Conservation (phyloP, 164 flowering plant genomes). For the Tetrastigma voinierianum region DNA sequence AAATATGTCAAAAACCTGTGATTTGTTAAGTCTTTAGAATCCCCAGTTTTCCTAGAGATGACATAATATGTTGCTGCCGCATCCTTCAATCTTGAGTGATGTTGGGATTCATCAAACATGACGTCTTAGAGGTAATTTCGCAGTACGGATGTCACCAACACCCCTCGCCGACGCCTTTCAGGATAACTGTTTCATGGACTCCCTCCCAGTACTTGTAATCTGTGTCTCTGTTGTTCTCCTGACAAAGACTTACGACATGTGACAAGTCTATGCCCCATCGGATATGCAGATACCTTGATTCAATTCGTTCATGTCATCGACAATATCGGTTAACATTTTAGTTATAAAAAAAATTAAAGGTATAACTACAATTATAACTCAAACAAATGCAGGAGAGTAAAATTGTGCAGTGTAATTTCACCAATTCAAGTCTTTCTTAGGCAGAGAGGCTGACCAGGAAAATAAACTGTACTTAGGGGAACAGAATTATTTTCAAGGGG, state of each 20-base stretch:
- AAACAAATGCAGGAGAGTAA: no score
- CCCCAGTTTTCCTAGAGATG: constrained; percentile 43
- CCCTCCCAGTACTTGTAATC: constrained; percentile 87
- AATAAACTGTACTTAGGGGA: no score
- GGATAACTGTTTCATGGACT: constrained; percentile 62
- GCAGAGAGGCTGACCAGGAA: no score
- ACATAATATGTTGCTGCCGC: constrained; percentile 25
- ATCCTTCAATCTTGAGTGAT: constrained; percentile 43
- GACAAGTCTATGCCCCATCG: constrained; percentile 78
- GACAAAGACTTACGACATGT: constrained; percentile 55
- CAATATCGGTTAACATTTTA: no score
- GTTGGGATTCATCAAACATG: constrained; percentile 59
- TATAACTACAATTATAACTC: no score
- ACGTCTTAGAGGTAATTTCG: constrained; percentile 69
- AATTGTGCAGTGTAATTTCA: no score
- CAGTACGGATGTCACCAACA: constrained; percentile 38
- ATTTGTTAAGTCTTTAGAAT: constrained; percentile 28
- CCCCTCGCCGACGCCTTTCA: constrained; percentile 56
- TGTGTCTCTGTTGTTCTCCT: constrained; percentile 81
- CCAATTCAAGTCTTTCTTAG: no score
- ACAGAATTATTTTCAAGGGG: no score
- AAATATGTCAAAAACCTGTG: not conserved
- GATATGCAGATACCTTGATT: constrained; percentile 61
- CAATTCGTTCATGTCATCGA: not conserved
- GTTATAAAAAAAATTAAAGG: no score